phyloP scores from a whole-genome alignment of 768 basidiomycete genomes.

The Lentinula sp. region DNA sequence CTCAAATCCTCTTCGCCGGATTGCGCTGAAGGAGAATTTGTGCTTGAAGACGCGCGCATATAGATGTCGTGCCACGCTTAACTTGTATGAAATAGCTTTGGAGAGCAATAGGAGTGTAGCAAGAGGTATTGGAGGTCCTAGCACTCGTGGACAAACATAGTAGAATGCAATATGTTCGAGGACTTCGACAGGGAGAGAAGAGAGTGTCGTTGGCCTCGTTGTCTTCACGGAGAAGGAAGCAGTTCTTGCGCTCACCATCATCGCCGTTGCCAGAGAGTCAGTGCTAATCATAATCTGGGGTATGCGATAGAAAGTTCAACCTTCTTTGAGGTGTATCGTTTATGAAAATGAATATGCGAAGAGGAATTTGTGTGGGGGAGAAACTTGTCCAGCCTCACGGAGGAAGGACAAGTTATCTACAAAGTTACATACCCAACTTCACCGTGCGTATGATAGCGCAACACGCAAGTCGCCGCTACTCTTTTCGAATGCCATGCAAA shows the following conservation, averaged over 20 bases:
- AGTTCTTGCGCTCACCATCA: neutral
- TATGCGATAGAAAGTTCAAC: neutral
- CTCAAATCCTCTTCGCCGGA: slow-evolving; percentile 42
- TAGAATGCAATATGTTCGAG: slow-evolving; percentile 43
- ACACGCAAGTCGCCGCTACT: neutral
- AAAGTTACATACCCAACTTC: neutral
- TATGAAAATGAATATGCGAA: neutral
- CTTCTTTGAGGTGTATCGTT: neutral
- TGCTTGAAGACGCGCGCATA: slow-evolving; percentile 46
- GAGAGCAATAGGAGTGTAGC: slow-evolving; percentile 44
- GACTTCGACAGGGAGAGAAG: slow-evolving; percentile 39
- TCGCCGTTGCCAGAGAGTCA: neutral
- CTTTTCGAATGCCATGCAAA: neutral
- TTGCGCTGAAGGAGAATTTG: slow-evolving; percentile 52
- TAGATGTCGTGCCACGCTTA: slow-evolving; percentile 31
- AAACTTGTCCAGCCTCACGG: neutral
- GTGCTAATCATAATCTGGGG: neutral
- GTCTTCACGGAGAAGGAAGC: neutral
- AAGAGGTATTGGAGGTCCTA: slow-evolving; percentile 42
- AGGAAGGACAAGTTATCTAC: neutral
- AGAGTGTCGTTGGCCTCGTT: slow-evolving; percentile 12
- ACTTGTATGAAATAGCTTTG: slow-evolving; percentile 26
- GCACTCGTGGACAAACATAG: slow-evolving; percentile 29
- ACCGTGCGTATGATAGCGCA: neutral
- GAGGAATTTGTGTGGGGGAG: neutral